Conservation (phyloP, 2,329 filamentous ascomycete genomes). For the Neodidymelliopsis sp. region DNA sequence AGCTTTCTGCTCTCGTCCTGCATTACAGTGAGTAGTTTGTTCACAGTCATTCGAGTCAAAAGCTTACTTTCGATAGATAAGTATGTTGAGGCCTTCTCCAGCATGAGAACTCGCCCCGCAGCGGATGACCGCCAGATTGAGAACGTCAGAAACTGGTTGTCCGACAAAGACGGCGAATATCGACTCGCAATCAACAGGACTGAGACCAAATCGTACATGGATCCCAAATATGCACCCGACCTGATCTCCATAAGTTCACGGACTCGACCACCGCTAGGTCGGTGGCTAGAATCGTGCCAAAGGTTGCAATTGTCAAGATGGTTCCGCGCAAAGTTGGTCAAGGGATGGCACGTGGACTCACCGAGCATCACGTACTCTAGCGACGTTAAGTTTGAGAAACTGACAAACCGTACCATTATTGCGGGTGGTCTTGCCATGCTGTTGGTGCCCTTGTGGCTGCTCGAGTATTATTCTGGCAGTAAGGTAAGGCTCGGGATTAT, state of each 20-base stretch:
- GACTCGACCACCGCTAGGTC: slow-evolving; percentile 16
- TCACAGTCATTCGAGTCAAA: not conserved
- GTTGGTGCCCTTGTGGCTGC: slow-evolving; percentile 33
- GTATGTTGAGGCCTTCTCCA: slow-evolving; percentile 29
- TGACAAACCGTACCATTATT: slow-evolving; percentile 27
- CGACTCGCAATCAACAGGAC: slow-evolving; percentile 16
- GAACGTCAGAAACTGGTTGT: slow-evolving; percentile 23
- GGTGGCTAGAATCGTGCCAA: slow-evolving; percentile 18
- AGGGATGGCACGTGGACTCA: slow-evolving; percentile 7
- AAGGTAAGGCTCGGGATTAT: slow-evolving; percentile 24
- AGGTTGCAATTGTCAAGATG: slow-evolving; percentile 10
- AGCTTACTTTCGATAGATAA: slow-evolving; percentile 19
- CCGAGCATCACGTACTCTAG: slow-evolving; percentile 20
- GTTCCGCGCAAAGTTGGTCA: slow-evolving; percentile 17
- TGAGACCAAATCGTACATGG: slow-evolving; percentile 18
- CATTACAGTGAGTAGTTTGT: slow-evolving; percentile 26
- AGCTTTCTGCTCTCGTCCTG: slow-evolving; percentile 21
- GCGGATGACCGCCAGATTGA: slow-evolving; percentile 22
- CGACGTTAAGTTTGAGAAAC: slow-evolving; percentile 17
- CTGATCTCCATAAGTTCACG: slow-evolving; percentile 29
- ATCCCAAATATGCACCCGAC: slow-evolving; percentile 18
- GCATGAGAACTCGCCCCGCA: slow-evolving; percentile 19
- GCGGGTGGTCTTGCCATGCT: slow-evolving; percentile 26
- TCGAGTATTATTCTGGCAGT: slow-evolving; percentile 19
- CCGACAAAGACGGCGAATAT: not conserved